A percentile compares a stretch with the other conserved stretches of the same genome.
Evolutionary conservation across 1,284 basidiomycete species (phyloP).

Genomic region (Marasmius sp.): DNA sequence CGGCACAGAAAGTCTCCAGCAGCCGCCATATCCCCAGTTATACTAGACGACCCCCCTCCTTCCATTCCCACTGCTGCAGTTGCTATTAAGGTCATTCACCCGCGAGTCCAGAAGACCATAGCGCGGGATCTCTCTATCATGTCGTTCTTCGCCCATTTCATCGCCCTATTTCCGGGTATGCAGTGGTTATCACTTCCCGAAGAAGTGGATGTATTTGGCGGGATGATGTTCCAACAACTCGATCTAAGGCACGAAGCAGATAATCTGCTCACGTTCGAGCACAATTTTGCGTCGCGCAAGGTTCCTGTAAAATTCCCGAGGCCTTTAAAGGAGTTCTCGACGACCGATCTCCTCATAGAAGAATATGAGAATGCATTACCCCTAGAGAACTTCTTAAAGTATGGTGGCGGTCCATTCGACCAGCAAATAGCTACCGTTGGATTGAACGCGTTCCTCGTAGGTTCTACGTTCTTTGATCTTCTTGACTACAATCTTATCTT

Average conservation of each 20-base stretch:
- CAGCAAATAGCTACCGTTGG: slow-evolving; percentile 90
- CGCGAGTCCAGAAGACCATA: slow-evolving; percentile 80
- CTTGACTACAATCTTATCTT: slow-evolving; percentile 11
- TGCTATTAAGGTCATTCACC: slow-evolving; percentile 96
- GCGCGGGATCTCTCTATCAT: slow-evolving; percentile 91
- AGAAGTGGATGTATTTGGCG: slow-evolving; percentile 92
- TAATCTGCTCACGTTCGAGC: slow-evolving; percentile 85
- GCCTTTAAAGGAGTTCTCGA: slow-evolving; percentile 80
- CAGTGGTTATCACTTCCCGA: slow-evolving; percentile 96
- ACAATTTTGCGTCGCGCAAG: slow-evolving; percentile 80
- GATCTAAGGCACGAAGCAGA: slow-evolving; percentile 90
- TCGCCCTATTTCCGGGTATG: slow-evolving; percentile 89
- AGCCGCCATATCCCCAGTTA: slow-evolving; percentile 51
- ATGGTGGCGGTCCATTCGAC: slow-evolving; percentile 92
- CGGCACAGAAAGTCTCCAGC: slow-evolving; percentile 49
- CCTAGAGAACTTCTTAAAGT: slow-evolving; percentile 83
- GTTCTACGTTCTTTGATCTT: slow-evolving; percentile 26
- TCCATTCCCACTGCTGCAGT: slow-evolving; percentile 80
- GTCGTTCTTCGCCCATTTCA: slow-evolving; percentile 83
- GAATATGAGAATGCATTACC: slow-evolving; percentile 94
- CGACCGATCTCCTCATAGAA: slow-evolving; percentile 83
- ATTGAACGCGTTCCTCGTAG: slow-evolving; percentile 90
- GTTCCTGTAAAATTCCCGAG: slow-evolving; percentile 89
- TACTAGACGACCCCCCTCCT: slow-evolving; percentile 60
- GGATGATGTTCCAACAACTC: slow-evolving; percentile 97